Base-by-base conservation (phyloP, 1,284 basidiomycete genomes). In the Leccinum pallidistipes region DNA sequence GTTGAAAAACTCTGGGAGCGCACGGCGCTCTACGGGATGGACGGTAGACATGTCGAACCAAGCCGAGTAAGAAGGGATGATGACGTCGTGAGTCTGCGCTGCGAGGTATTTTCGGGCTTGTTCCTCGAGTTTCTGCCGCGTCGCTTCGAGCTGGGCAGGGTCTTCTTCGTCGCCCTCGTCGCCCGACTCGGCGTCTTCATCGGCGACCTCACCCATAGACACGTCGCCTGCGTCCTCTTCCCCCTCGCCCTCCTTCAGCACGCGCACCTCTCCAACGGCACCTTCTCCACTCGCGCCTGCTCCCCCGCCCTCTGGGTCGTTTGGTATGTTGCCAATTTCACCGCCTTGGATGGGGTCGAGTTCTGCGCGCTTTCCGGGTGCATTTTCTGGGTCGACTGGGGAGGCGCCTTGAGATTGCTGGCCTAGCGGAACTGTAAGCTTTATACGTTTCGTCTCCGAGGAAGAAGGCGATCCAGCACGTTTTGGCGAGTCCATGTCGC, bases 41-140 rank as follows among this genome's bases (percentile, higher is more conserved):
- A 99, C 91, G 74, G 91, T 90, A 59, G 91, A 86, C 86, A 98
- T 94, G 77, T 95, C 91, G 79, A 98, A 99, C 97, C 97, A 99
- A 8, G 95, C 94, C 21, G 95, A 90, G 77, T 98, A 99, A 27
- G 95, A 97, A 1, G 97, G 97, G 63, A 99, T 94, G 71, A 99
- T 90, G 73, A 99, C 89, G 71, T 95, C 92, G 77, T 99, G 97
- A 1, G 96, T 98, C 78, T 99, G 97, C 1, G 92, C 92, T 0
- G 96, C 95, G 55, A 99, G 90, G 76, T 99, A 99, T 72, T 94
- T 92, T 64, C 91, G 86, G 45, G 94, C 94, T 71, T 94, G 91
- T 66, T 92, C 91, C 69, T 95, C 92, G 24, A 94, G 85, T 47
- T 86, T 84, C 56, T 86, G 77, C 64, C 91, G 84, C 68, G 89